Evolutionary conservation across 2,329 filamentous ascomycete species (phyloP).

Genomic region (Pleurostoma richardsiae): DNA sequence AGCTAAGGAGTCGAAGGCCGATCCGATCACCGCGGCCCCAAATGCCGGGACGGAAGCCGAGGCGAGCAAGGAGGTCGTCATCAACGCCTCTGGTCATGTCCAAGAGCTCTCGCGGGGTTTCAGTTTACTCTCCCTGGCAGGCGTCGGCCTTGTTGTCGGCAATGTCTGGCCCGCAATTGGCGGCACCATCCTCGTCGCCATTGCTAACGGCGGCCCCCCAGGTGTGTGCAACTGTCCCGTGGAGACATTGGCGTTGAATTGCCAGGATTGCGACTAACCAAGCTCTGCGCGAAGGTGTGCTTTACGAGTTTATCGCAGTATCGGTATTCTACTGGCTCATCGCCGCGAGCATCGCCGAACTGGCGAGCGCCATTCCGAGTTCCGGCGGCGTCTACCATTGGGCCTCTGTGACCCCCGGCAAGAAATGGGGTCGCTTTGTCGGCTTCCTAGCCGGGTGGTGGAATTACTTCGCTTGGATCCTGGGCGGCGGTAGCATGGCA

Average conservation of each 20-base stretch:
- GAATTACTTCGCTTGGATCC: slow-evolving; percentile 36
- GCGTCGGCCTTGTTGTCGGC: slow-evolving; percentile 33
- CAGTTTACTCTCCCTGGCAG: slow-evolving; percentile 32
- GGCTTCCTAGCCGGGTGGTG: slow-evolving; percentile 41
- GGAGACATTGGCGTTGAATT: too few relatives aligned
- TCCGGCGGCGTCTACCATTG: slow-evolving; percentile 58
- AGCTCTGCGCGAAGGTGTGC: slow-evolving; percentile 21
- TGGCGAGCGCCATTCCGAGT: slow-evolving; percentile 57
- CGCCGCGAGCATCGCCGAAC: slow-evolving; percentile 53
- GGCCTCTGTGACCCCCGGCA: slow-evolving; percentile 53
- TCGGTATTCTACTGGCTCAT: slow-evolving; percentile 52
- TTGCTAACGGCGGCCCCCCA: slow-evolving; percentile 57
- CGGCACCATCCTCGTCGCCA: slow-evolving; percentile 40
- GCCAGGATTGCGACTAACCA: too few relatives aligned
- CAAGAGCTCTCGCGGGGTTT: slow-evolving; percentile 33
- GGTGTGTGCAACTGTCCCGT: slow-evolving; percentile 20
- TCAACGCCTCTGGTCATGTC: slow-evolving; percentile 35
- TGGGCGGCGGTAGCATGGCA: slow-evolving; percentile 33
- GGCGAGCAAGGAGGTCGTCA: not conserved
- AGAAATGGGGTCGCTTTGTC: slow-evolving; percentile 41
- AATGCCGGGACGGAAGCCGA: too few relatives aligned
- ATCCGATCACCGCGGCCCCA: too few relatives aligned
- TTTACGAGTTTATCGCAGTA: slow-evolving; percentile 53
- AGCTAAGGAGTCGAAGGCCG: too few relatives aligned
- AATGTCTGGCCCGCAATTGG: slow-evolving; percentile 39